Evolutionary conservation across 441 rosid genomes (phyloP).

Genomic region (Flueggea neowawraea): DNA sequence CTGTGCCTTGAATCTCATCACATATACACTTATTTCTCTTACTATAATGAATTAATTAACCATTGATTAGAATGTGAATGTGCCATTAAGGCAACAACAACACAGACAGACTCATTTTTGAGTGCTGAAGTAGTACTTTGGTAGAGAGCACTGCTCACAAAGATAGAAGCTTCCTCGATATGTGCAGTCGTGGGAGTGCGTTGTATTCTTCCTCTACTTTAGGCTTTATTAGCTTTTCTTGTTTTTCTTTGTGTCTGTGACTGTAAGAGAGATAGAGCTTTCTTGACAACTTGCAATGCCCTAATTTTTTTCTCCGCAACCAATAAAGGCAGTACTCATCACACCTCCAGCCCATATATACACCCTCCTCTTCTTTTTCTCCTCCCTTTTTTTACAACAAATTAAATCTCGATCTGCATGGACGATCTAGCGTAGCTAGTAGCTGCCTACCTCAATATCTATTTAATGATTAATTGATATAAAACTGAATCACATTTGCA

Average conservation of each 20-base stretch:
- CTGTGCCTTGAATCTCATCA: too few species aligned
- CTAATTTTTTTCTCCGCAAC: constrained; percentile 36
- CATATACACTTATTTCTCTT: too few species aligned
- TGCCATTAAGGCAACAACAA: not conserved
- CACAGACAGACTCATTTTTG: too few species aligned
- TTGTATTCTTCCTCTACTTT: constrained; percentile 38
- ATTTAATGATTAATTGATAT: not conserved
- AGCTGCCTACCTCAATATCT: too few species aligned
- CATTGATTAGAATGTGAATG: not conserved
- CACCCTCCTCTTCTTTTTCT: not conserved
- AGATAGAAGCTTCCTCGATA: constrained; percentile 85
- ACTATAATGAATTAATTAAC: too few species aligned
- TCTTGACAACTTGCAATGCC: constrained; percentile 55
- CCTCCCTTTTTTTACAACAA: constrained; percentile 3
- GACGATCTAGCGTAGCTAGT: constrained; percentile 4
- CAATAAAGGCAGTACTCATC: constrained; percentile 55
- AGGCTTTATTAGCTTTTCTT: constrained; percentile 45
- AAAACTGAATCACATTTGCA: not conserved
- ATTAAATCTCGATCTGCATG: constrained; percentile 7
- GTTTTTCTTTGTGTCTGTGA: constrained; percentile 21
- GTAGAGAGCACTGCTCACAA: too few species aligned
- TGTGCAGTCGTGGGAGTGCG: constrained; percentile 55
- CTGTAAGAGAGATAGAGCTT: constrained; percentile 29
- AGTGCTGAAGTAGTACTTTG: constrained; percentile 5
- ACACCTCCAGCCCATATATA: constrained; percentile 16